These are phyloP conservation scores for Proliferodiscus dingleyae DNA, from an alignment of 2,329 filamentous ascomycete species.

Conservation along the genomic window DNA sequence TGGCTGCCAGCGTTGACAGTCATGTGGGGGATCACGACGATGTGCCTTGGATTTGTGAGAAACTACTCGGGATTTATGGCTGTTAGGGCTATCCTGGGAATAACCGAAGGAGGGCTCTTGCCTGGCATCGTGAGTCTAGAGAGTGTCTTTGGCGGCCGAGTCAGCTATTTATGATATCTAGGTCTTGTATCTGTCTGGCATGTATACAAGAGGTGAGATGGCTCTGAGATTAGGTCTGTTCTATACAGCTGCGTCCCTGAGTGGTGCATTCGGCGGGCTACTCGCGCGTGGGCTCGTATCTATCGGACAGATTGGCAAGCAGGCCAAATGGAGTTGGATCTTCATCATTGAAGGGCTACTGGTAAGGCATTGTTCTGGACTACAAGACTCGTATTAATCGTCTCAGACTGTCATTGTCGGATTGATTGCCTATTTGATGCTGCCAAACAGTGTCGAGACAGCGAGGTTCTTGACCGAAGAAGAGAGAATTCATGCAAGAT, in stretches of 20 bases:
- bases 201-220: constrained; percentile 47
- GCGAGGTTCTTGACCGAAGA: constrained; percentile 49
- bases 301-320: constrained; percentile 49
- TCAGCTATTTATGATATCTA: constrained; percentile 21
- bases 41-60: constrained; percentile 48
- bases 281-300: constrained; percentile 56
- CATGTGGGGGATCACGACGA: constrained; percentile 63
- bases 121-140: constrained; percentile 55
- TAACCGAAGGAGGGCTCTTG: constrained; percentile 60
- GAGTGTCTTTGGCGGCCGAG: neutral
- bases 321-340: constrained; percentile 44
- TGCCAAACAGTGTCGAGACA: constrained; percentile 52
- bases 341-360: constrained; percentile 52
- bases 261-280: constrained; percentile 52
- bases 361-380: constrained; percentile 30
- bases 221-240: constrained; percentile 60
- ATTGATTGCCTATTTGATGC: constrained; percentile 44
- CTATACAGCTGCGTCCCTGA: constrained; percentile 62
- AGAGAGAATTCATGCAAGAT: constrained; percentile 38
- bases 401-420: constrained; percentile 51
- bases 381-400: constrained; percentile 20
- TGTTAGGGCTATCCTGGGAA: constrained; percentile 56
- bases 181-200: constrained; percentile 59
- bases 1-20: constrained; percentile 61
- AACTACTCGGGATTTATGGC: constrained; percentile 49